These are phyloP conservation scores for Phyllosticta paracitricarpa DNA, from an alignment of 2,329 filamentous ascomycete genomes.

Conservation along the genomic window DNA sequence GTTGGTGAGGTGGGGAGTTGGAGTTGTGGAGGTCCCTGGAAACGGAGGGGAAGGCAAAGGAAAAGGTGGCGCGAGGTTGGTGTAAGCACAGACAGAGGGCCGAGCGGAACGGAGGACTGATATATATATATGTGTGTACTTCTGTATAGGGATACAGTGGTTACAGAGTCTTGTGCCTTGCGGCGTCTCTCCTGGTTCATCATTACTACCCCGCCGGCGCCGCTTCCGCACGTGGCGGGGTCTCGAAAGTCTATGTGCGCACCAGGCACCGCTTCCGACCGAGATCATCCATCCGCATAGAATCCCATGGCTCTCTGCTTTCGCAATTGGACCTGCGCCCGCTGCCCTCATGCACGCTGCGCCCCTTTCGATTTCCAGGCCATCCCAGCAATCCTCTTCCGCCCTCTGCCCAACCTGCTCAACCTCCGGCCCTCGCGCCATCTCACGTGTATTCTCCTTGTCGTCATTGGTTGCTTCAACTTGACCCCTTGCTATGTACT, in stretches of 20 bases:
- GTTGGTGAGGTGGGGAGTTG: not conserved
- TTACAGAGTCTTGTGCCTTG: not conserved
- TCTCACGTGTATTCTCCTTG: not conserved
- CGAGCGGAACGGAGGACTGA: not conserved
- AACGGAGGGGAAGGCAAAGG: not conserved
- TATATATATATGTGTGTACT: too few relatives aligned
- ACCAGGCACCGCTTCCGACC: not conserved
- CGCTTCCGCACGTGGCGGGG: not conserved
- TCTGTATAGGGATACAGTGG: too few relatives aligned
- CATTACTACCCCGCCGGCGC: not conserved
- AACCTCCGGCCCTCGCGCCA: not conserved
- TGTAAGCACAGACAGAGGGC: not conserved
- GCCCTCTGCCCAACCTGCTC: not conserved
- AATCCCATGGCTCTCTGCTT: not conserved
- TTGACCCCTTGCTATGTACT: not conserved
- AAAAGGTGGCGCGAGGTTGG: not conserved
- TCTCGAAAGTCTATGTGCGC: not conserved
- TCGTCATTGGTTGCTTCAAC: not conserved
- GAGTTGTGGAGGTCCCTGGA: not conserved
- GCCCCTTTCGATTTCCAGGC: not conserved
- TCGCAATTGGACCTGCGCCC: not conserved
- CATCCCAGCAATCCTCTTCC: not conserved
- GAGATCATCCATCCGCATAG: not conserved
- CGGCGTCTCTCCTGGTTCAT: not conserved
- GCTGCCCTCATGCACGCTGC: not conserved